These are phyloP conservation scores for Ophiostoma sp. DNA, from an alignment of 2,329 filamentous ascomycete genomes.

Conservation along the genomic window DNA sequence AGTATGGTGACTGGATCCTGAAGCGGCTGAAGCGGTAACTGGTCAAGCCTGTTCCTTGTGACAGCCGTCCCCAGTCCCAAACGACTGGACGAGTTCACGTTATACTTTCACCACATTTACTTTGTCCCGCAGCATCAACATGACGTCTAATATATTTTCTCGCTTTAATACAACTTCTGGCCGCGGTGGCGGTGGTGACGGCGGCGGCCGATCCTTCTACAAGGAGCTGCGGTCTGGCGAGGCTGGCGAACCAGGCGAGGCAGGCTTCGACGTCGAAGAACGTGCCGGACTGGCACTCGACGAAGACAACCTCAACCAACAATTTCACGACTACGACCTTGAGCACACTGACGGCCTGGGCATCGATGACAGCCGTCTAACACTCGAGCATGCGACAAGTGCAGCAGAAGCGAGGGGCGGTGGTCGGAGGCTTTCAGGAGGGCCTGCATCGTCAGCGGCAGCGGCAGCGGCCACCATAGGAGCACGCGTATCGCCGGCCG, in stretches of 20 bases:
- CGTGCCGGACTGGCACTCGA: conserved; percentile 43
- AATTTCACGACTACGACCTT: conserved; percentile 47
- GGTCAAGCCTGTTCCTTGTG: conserved; percentile 18
- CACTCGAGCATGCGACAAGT: conserved; percentile 29
- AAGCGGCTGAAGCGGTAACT: not conserved
- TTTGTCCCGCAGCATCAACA: conserved; percentile 26
- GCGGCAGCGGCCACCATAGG: not conserved
- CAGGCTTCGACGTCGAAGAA: conserved; percentile 39
- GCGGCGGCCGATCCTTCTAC: conserved; percentile 44
- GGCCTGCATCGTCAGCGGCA: not conserved
- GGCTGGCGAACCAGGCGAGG: conserved; percentile 25
- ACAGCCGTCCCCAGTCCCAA: not conserved
- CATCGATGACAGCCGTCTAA: conserved; percentile 44
- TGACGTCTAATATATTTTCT: conserved; percentile 47
- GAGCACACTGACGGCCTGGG: conserved; percentile 40
- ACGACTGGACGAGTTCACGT: not conserved
- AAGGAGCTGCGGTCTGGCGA: conserved; percentile 43
- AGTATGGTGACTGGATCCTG: conserved; percentile 14
- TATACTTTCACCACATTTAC: not conserved
- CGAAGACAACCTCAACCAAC: conserved; percentile 49
- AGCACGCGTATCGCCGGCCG: conserved; percentile 6
- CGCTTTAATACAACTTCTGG: conserved; percentile 36
- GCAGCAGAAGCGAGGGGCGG: not conserved
- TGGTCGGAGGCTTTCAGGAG: not conserved
- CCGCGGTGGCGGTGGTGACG: not conserved